phyloP scores from a whole-genome alignment of 2,329 filamentous ascomycete genomes.

The Scedosporium dehoogii region DNA sequence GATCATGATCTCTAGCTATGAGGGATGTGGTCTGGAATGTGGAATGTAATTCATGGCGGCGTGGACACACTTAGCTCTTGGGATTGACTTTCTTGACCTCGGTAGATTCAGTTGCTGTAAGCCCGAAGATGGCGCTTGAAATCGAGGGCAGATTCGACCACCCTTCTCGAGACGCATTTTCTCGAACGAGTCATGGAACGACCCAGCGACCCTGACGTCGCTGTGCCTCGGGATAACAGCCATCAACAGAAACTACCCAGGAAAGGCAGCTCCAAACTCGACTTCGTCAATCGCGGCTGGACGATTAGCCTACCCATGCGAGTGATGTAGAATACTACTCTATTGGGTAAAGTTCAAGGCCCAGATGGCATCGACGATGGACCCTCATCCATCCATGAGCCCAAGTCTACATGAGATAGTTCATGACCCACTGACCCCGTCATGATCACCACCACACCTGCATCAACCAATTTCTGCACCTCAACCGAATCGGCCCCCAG shows the following conservation, averaged over 20 bases:
- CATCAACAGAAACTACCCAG: background rate
- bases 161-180: background rate
- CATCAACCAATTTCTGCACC: background rate
- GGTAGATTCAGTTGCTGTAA: background rate
- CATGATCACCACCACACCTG: background rate
- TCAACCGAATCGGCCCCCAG: background rate
- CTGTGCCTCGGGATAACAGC: background rate
- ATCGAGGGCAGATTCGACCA: background rate
- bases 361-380: background rate
- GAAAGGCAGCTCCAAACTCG: background rate
- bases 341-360: background rate
- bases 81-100: too few relatives aligned
- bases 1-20: too few relatives aligned
- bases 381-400: background rate
- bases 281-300: background rate
- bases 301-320: background rate
- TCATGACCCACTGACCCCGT: background rate
- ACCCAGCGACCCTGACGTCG: background rate
- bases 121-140: background rate
- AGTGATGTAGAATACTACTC: background rate
- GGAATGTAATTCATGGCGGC: too few relatives aligned
- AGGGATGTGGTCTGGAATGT: too few relatives aligned
- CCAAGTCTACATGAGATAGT: too few relatives aligned
- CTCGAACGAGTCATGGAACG: background rate
- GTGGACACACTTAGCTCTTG: too few relatives aligned